A percentile compares a stretch with the other conserved stretches of the same genome.
phyloP scores from a whole-genome alignment of 2,329 filamentous ascomycete genomes.

The Fusarium sterilihyphosum region DNA sequence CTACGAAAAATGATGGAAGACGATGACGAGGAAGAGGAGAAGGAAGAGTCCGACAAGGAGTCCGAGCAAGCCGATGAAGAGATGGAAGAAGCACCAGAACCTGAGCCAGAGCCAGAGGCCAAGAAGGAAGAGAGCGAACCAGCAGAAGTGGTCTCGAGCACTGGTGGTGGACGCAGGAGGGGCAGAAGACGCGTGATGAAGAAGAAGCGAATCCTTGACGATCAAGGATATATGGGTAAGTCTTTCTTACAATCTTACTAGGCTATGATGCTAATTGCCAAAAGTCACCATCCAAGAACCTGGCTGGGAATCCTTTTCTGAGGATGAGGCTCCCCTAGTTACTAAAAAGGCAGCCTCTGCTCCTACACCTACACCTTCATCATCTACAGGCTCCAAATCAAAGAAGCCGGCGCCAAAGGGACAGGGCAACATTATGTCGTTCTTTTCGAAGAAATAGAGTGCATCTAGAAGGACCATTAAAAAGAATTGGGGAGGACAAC shows the following conservation, averaged over 20 bases:
- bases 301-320: conserved; percentile 92
- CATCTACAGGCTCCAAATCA: conserved; percentile 59
- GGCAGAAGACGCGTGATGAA: conserved; percentile 84
- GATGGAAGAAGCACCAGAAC: conserved; percentile 53
- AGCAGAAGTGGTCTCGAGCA: conserved; percentile 63
- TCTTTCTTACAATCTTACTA: conserved; percentile 4
- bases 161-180: conserved; percentile 71
- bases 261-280: conserved; percentile 14
- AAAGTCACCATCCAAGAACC: conserved; percentile 86
- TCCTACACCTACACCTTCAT: conserved; percentile 51
- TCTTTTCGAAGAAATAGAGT: conserved; percentile 81
- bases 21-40: conserved; percentile 68
- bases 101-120: conserved; percentile 50
- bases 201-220: conserved; percentile 87
- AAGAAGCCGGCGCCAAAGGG: conserved; percentile 69
- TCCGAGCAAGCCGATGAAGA: conserved; percentile 52
- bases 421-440: conserved; percentile 90
- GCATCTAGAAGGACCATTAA: no score
- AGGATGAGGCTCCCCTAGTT: conserved; percentile 75
- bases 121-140: conserved; percentile 56
- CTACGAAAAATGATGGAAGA: conserved; percentile 62
- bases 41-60: conserved; percentile 54
- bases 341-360: conserved; percentile 67
- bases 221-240: conserved; percentile 88
- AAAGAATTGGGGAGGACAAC: background rate